Evolutionary conservation across 129 eudicot species (phyloP).

Genomic region (Centaurea solstitialis): DNA sequence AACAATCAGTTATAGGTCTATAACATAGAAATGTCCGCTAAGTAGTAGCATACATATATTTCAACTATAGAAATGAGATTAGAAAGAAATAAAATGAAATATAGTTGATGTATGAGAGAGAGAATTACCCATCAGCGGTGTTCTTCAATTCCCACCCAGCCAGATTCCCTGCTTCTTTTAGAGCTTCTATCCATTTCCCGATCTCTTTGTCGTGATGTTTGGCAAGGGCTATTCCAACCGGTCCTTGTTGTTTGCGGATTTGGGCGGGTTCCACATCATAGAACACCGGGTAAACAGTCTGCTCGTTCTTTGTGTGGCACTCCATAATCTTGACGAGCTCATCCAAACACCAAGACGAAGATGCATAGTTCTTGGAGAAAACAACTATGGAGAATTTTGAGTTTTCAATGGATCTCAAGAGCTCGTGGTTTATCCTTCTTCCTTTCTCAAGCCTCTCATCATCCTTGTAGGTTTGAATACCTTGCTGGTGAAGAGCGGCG

Average conservation of each 20-base stretch:
- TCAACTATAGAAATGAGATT: no score
- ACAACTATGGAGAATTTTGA: not conserved
- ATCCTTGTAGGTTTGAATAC: no score
- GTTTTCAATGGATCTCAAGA: not conserved
- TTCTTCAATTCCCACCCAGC: constrained; percentile 15
- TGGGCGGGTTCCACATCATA: not conserved
- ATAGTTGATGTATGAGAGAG: no score
- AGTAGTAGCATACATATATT: no score
- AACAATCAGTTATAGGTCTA: no score
- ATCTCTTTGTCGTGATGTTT: not conserved
- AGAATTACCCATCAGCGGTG: constrained; percentile 11
- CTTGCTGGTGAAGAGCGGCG: no score
- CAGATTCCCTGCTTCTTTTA: constrained; percentile 3
- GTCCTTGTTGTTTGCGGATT: not conserved
- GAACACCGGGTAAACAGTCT: not conserved
- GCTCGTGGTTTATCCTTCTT: not conserved
- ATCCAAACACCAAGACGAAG: not conserved
- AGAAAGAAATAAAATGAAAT: not conserved
- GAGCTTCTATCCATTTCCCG: constrained; percentile 3
- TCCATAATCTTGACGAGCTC: not conserved
- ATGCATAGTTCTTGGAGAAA: not conserved
- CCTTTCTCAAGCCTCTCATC: no score
- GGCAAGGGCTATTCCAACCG: not conserved
- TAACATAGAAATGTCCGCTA: no score
- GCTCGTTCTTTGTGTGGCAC: not conserved